phyloP scores from a whole-genome alignment of 2,329 filamentous ascomycete species.

The Botrytis paeoniae region DNA sequence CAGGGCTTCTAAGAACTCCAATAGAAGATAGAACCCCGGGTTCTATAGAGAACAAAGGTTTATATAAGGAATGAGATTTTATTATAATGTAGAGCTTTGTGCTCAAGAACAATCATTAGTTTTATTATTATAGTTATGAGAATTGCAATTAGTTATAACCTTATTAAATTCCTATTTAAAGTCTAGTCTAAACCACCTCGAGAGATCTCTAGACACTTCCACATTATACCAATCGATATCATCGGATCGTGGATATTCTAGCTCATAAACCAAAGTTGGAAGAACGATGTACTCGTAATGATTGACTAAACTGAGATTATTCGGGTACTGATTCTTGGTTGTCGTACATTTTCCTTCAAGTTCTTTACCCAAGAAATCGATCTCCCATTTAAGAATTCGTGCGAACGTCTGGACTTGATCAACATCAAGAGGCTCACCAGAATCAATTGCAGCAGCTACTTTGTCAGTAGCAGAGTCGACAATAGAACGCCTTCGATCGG shows the following conservation, averaged over 20 bases:
- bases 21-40: no score
- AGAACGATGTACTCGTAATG: constrained; percentile 72
- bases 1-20: no score
- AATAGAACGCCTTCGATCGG: constrained; percentile 35
- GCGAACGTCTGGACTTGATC: constrained; percentile 63
- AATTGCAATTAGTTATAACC: no score
- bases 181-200: no score
- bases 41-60: no score
- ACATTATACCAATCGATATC: constrained; percentile 73
- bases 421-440: constrained; percentile 55
- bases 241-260: constrained; percentile 71
- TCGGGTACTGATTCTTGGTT: constrained; percentile 56
- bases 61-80: no score
- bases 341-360: constrained; percentile 57
- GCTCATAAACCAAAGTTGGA: constrained; percentile 75
- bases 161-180: no score
- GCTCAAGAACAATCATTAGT: no score
- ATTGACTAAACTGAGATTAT: constrained; percentile 63
- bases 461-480: constrained; percentile 51
- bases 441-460: constrained; percentile 61
- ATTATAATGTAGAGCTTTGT: no score
- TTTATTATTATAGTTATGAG: no score
- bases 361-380: constrained; percentile 57
- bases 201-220: no score
- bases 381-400: constrained; percentile 61